These are phyloP conservation scores for Podila epigama DNA, from an alignment of 192 early-diverging fungal species.

Conservation along the genomic window DNA sequence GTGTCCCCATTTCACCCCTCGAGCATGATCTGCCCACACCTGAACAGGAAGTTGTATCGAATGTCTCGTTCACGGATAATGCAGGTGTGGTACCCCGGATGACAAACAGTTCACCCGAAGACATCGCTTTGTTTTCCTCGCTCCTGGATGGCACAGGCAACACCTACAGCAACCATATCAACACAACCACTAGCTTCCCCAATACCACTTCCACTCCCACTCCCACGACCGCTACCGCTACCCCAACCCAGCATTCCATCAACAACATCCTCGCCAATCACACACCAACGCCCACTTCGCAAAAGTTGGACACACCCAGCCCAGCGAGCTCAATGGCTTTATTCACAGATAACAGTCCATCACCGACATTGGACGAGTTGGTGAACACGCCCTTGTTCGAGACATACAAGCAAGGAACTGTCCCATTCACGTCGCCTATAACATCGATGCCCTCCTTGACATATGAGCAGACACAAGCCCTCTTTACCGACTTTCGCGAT, in stretches of 20 bases:
- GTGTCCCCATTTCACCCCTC: slow-evolving; percentile 44
- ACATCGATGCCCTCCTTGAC: not conserved
- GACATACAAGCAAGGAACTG: not conserved
- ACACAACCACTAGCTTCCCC: no score
- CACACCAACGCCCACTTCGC: not conserved
- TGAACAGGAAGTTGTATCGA: slow-evolving; percentile 15
- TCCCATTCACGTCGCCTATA: not conserved
- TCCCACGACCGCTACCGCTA: not conserved
- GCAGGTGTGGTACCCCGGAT: slow-evolving; percentile 35
- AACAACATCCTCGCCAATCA: not conserved
- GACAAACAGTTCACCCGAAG: slow-evolving; percentile 23
- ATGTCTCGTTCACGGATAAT: slow-evolving; percentile 11
- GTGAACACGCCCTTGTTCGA: slow-evolving; percentile 3
- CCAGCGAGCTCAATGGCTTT: slow-evolving; percentile 2
- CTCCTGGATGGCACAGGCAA: slow-evolving; percentile 41
- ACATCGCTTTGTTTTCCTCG: slow-evolving; percentile 30
- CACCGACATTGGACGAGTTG: not conserved
- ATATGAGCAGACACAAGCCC: not conserved
- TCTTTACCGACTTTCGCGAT: slow-evolving; percentile 1
- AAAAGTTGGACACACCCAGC: not conserved
- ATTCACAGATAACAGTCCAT: slow-evolving; percentile 1
- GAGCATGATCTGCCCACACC: slow-evolving; percentile 22
- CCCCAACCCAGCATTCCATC: not conserved
- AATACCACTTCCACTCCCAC: no score
- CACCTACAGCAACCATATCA: slow-evolving; percentile 5